Evolutionary conservation across 2,329 filamentous ascomycete species (phyloP).

Genomic region (Fusarium incarnatum): DNA sequence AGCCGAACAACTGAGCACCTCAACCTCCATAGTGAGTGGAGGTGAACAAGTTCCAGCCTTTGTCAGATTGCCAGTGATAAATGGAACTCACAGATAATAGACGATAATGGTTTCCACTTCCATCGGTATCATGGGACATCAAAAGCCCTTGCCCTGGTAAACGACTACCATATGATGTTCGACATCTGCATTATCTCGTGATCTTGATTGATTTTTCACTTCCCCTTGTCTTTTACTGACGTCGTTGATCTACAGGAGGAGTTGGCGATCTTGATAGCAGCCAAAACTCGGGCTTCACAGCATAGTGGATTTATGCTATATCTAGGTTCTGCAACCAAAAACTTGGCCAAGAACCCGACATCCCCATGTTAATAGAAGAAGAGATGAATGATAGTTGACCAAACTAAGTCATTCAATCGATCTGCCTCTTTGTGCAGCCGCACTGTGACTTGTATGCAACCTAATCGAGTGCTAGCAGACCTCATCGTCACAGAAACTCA

Average conservation of each 20-base stretch:
- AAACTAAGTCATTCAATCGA: neutral
- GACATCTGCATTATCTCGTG: conserved; percentile 12
- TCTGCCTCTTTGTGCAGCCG: neutral
- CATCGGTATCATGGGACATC: neutral
- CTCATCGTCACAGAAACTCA: conserved; percentile 30
- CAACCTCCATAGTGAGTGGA: neutral
- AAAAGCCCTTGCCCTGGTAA: conserved; percentile 9
- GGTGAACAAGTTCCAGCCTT: neutral
- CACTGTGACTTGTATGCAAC: conserved; percentile 26
- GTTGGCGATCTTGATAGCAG: conserved; percentile 13
- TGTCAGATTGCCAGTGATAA: neutral
- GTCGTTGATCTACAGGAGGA: conserved; percentile 38
- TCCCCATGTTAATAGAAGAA: neutral
- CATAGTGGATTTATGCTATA: conserved; percentile 8
- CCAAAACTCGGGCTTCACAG: conserved; percentile 30
- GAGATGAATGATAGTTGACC: conserved; percentile 6
- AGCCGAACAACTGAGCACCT: conserved; percentile 11
- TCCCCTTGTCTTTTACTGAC: conserved; percentile 27
- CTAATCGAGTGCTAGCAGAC: conserved; percentile 19
- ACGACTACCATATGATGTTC: conserved; percentile 4
- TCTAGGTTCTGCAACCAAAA: conserved; percentile 12
- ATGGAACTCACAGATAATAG: neutral
- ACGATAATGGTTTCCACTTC: neutral
- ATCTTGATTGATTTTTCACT: neutral
- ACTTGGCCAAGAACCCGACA: conserved; percentile 28